Base-by-base conservation (phyloP, 768 basidiomycete genomes). In the Boletus subcaerulescens region DNA sequence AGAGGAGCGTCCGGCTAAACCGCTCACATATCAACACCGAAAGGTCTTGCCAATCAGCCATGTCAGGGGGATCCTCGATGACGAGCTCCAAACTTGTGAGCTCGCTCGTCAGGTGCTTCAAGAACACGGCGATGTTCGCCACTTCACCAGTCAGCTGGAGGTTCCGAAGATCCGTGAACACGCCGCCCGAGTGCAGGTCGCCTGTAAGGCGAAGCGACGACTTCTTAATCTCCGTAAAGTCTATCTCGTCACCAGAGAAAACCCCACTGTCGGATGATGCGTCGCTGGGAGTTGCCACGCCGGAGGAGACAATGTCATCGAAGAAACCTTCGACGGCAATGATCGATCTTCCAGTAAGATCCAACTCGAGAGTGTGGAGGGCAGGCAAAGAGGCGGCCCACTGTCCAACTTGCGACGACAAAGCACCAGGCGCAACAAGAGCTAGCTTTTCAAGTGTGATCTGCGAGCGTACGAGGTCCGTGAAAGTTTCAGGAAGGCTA, bases 321-420 rank as follows among this genome's bases (percentile, higher is more conserved):
- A 91, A 91, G 70, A 91, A 91, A 18, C 86, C 85, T 71, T 89
- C 87, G n/a, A 90, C 84, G 0, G 85, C 84, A 31, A 82, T 82
- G 50, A 79, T 71, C 4, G 85, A 81, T 52, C 86, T 76, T 52
- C 84, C 86, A 0, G 87, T 82, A 24, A 91, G 77, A 65, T 91
- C 89, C 45, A 91, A 75, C 63, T 86, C 82, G 53, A 91, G 73
- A 47, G 76, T 78, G 61, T 80, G 84, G 58, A 91, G 76, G 35
- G 75, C 66, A 40, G 84, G 83, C 10, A 90, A 75, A 26, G 78
- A 79, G 22, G 87, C 80, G n/a, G 80, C 72, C 89, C 88, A 90
- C 57, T 80, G 80, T 29, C 89, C 89, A n/a, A 89, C 77, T 40
- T 75, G 76, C n/a, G 87, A 71, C 0, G 84, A 77, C 38, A 91